These are phyloP conservation scores for Aspergillus ibericus DNA, from an alignment of 2,329 filamentous ascomycete species.

Conservation along the genomic window DNA sequence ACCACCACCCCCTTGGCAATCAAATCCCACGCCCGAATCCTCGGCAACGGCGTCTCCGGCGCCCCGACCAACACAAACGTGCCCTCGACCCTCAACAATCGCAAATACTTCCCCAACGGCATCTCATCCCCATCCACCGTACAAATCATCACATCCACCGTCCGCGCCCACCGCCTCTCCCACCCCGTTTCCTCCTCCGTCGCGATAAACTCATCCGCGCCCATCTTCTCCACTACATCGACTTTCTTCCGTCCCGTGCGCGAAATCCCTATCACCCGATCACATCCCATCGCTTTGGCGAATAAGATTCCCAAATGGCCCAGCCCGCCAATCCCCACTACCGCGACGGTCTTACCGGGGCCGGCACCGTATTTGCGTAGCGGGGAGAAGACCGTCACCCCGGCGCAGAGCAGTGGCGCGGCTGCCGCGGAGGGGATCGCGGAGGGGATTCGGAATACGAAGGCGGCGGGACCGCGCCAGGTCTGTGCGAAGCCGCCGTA, in stretches of 20 bases:
- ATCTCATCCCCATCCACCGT: conserved; percentile 62
- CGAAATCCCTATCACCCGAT: conserved; percentile 60
- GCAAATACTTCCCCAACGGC: conserved; percentile 63
- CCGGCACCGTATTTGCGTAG: conserved; percentile 66
- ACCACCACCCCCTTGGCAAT: conserved; percentile 58
- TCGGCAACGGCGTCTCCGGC: conserved; percentile 59
- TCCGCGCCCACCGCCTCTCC: conserved; percentile 48
- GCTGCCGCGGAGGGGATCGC: conserved; percentile 51
- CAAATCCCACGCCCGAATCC: conserved; percentile 58
- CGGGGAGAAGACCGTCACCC: conserved; percentile 71
- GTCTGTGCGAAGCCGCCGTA: conserved; percentile 60
- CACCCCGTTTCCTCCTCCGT: conserved; percentile 59
- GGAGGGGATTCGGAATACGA: conserved; percentile 59
- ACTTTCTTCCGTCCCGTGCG: conserved; percentile 50
- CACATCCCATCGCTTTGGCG: conserved; percentile 68
- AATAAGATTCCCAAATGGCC: conserved; percentile 73
- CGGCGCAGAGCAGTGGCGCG: conserved; percentile 74
- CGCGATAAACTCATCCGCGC: conserved; percentile 57
- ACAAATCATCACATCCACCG: conserved; percentile 57
- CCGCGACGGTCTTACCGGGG: conserved; percentile 68
- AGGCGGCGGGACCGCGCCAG: conserved; percentile 58
- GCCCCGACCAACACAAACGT: conserved; percentile 66
- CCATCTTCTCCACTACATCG: conserved; percentile 53
- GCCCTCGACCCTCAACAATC: conserved; percentile 59
- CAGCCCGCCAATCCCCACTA: conserved; percentile 71